Evolutionary conservation across 2,329 filamentous ascomycete genomes (phyloP).

Genomic region (Nakataea oryzae): DNA sequence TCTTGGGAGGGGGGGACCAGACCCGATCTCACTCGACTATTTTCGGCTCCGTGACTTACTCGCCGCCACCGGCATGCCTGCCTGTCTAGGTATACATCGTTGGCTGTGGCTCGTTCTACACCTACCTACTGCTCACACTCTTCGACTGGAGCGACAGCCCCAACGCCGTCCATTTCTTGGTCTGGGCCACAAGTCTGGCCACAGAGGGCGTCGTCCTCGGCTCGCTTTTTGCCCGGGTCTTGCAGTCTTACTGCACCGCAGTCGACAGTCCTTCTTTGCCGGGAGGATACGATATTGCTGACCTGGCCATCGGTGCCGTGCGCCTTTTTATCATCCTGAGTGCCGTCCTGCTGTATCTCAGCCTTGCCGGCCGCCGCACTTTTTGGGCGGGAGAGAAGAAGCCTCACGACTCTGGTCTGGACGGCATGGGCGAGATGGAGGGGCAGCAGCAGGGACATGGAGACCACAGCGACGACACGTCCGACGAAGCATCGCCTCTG

Average conservation of each 20-base stretch:
- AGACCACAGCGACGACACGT: not conserved
- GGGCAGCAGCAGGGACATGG: constrained; percentile 13
- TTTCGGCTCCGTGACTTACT: not conserved
- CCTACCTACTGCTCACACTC: constrained; percentile 76
- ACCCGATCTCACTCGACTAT: not conserved
- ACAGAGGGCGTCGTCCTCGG: constrained; percentile 65
- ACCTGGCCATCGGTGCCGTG: constrained; percentile 55
- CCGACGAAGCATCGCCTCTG: constrained; percentile 53
- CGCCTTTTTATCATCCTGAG: constrained; percentile 50
- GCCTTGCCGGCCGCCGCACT: constrained; percentile 30
- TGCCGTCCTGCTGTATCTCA: constrained; percentile 43
- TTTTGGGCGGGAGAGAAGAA: constrained; percentile 27
- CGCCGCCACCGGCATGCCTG: not conserved
- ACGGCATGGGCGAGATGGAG: not conserved
- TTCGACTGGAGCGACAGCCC: constrained; percentile 69
- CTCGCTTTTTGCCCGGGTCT: constrained; percentile 59
- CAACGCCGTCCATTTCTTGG: constrained; percentile 65
- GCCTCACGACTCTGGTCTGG: constrained; percentile 27
- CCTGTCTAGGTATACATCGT: constrained; percentile 65
- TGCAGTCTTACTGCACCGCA: constrained; percentile 27
- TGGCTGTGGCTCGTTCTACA: constrained; percentile 77
- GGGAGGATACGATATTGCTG: constrained; percentile 48
- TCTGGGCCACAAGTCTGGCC: constrained; percentile 65
- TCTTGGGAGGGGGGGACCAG: too few relatives aligned
- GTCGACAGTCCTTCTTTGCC: constrained; percentile 18